Evolutionary conservation across 257 asterid species (phyloP), one percentile per base, ranked within the genome.

Genomic region (Fraxinus anomala): DNA sequence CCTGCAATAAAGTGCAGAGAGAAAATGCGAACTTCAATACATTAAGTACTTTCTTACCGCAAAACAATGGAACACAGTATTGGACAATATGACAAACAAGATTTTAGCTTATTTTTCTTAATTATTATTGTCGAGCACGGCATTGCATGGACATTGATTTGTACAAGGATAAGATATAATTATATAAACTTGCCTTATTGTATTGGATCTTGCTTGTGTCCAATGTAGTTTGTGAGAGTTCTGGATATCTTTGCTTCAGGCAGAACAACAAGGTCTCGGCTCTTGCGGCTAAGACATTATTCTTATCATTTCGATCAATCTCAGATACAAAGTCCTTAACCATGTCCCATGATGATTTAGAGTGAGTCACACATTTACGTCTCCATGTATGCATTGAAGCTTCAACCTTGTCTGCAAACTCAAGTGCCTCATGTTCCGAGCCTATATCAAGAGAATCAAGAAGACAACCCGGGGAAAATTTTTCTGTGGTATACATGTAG

Each of bases 321-420:
- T 88, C 92, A 33, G 86, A 73, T 74, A 87, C 75, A 3, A 87
- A 26, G 66, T 92, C 98, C 78, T 93, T 96, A 12, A 96, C 89
- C 92, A 89, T 42, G 49, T 73, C 86, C 99, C 99, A 96, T 21
- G 99, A 96, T 14, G 99, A 82, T 79, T 93, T 96, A 1, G 97
- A 82, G 21, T 89, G 91, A 30, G 89, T 69, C 82, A 78, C 30
- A 80, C 91, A 81, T 74, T 93, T 96, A 19, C 94, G 89, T 2
- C 94, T 85, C 99, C 98, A 96, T 5, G 91, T 90, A 80, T 91
- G 84, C 91, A 93, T 89, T 11, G 98, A 84, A 56, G 97, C 96
- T 75, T 96, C 99, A 24, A 93, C 89, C 79, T 89, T 89, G 82
- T 92, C 96, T 3, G 97, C 98, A 8, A 90, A 85, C 88, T 93